Base-by-base conservation (phyloP, 2,329 filamentous ascomycete genomes). In the Fusarium foetens region DNA sequence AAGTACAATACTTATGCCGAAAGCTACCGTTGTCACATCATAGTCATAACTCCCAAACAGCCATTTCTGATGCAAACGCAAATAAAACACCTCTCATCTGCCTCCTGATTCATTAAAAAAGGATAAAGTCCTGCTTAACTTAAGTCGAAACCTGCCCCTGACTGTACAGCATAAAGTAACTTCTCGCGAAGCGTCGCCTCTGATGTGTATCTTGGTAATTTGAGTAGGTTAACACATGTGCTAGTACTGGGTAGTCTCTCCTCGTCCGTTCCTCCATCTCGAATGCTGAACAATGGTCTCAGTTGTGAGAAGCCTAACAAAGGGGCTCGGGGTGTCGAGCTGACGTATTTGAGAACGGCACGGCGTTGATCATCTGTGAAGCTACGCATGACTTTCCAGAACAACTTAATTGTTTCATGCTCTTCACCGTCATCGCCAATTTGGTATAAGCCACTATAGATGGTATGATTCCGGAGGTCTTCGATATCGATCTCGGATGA, bases 341-440 rank as follows among this genome's bases (percentile, higher is more conserved):
- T 99, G 51, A 98, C 96, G 75, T 98, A 99, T 78, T 97, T 97
- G 71, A 99, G 87, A 66, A 99, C 93, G 63, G 95, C 93, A 29
- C 94, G 87, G 7, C 94, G 88, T 79, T 98, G 93, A 27, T 86
- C 86, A 76, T 98, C 95, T 14, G 87, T 86, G 68, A 99, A 88
- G 7, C 85, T 84, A 62, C 89, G 87, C 91, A 99, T 92, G 52
- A 97, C 94, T 71, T 93, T 87, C 96, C 96, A 99, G 84, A 99
- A 98, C 57, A 97, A 84, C 79, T 92, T 85, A 53, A 99, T 87
- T 0, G 93, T 96, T 0, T 93, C 91, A 78, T 99, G 96, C 77
- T 99, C 95, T 65, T 90, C 81, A 7, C 91, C 89, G 77, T 98
- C 95, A 78, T 97, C 92, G n/a, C 96, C 96, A 69, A 98, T 91